These are phyloP conservation scores for Chloromonas sp. DNA, from an alignment of 163 green algal species.

Conservation along the genomic window DNA sequence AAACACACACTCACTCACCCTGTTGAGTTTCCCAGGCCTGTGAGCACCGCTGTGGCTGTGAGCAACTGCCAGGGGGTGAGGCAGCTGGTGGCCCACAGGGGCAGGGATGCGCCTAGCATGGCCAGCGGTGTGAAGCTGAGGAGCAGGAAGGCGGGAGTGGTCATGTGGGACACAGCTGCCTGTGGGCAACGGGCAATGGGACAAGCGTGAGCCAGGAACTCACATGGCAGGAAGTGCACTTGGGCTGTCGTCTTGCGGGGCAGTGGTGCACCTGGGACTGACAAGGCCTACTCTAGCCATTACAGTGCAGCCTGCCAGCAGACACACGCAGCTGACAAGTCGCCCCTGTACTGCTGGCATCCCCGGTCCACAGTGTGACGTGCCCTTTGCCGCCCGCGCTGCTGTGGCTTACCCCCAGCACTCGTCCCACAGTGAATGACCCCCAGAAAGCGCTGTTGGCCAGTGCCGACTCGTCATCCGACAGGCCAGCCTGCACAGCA, in stretches of 20 bases:
- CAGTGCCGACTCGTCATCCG: conserved; percentile 20
- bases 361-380: no score
- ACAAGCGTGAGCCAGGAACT: background rate
- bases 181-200: background rate
- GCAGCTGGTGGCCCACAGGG: conserved; percentile 4
- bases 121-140: conserved; percentile 26
- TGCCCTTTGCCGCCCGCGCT: no score
- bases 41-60: conserved; percentile 20
- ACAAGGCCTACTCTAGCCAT: no score
- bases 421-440: conserved; percentile 27
- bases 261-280: no score
- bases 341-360: no score
- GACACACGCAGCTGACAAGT: no score
- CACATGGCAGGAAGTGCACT: background rate
- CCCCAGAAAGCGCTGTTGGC: conserved; percentile 36
- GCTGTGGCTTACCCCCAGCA: conserved; percentile 1
- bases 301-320: no score
- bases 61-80: background rate
- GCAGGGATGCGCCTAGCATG: conserved; percentile 22
- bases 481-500: conserved; percentile 1
- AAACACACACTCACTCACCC: conserved; percentile 7
- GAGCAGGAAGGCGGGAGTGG: conserved; percentile 26
- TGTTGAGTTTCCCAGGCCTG: conserved; percentile 32
- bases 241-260: no score
- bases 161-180: conserved; percentile 21